Conservation (phyloP, 441 rosid genomes). For the Geranium incanum region DNA sequence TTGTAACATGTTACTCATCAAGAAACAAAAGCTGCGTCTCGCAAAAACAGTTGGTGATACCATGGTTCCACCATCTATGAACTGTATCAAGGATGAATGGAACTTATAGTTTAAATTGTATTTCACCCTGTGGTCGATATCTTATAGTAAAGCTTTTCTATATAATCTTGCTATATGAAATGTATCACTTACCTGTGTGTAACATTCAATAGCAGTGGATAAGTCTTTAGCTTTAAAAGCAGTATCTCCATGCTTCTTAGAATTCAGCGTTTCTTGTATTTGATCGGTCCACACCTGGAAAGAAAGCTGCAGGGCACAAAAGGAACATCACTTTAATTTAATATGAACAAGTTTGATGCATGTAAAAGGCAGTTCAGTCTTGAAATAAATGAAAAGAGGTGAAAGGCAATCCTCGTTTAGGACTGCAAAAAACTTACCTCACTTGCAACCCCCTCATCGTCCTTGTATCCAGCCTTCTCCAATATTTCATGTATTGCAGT, state of each 20-base stretch:
- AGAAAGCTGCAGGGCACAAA: conserved; percentile 53
- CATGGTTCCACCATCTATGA: conserved; percentile 80
- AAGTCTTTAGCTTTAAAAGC: conserved; percentile 75
- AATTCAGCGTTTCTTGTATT: conserved; percentile 77
- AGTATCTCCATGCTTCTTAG: conserved; percentile 73
- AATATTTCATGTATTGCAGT: conserved; percentile 80
- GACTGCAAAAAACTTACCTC: conserved; percentile 43
- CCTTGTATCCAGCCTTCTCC: conserved; percentile 78
- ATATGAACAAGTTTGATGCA: not conserved
- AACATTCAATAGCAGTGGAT: conserved; percentile 59
- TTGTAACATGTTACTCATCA: conserved; percentile 73
- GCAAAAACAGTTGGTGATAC: conserved; percentile 86
- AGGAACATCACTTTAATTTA: too few species aligned
- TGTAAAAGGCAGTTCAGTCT: not conserved
- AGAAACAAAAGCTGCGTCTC: conserved; percentile 75
- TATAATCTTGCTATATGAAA: not conserved
- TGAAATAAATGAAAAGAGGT: not conserved
- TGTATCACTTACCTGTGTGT: conserved; percentile 52
- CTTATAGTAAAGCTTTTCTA: not conserved
- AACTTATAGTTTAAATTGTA: too few species aligned
- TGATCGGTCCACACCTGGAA: conserved; percentile 90
- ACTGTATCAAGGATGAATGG: conserved; percentile 32
- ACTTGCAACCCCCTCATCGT: conserved; percentile 78
- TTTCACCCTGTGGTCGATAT: too few species aligned
- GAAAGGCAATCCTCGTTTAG: not conserved